A percentile compares a stretch with the other conserved stretches of the same genome.
phyloP scores from a whole-genome alignment of 352 stramenopile species.

The Albugo candida region DNA sequence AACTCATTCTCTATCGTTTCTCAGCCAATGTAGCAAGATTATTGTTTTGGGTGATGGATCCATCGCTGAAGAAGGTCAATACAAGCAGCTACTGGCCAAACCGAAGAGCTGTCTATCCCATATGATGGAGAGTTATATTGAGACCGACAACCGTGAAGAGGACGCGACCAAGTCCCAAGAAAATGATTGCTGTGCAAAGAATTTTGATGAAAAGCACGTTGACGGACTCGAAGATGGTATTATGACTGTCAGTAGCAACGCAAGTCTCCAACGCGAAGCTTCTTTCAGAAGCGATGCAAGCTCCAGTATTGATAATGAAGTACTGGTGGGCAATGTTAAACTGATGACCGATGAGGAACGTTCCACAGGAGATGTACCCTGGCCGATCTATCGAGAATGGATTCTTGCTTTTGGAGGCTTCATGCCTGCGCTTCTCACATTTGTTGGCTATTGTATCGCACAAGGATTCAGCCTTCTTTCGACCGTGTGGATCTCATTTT shows the following conservation, averaged over 20 bases:
- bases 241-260: constrained; percentile 10
- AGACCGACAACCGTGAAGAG: constrained; percentile 34
- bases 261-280: constrained; percentile 19
- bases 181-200: constrained; percentile 8
- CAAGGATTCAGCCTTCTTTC: constrained; percentile 31
- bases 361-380: constrained; percentile 47
- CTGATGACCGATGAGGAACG: constrained; percentile 58
- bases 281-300: constrained; percentile 36
- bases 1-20: constrained; percentile 18
- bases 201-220: too few relatives aligned
- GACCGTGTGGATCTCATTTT: constrained; percentile 88
- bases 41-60: constrained; percentile 31
- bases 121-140: constrained; percentile 40
- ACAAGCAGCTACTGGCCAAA: constrained; percentile 34
- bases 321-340: constrained; percentile 12
- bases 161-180: constrained; percentile 10
- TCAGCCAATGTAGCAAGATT: constrained; percentile 38
- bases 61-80: constrained; percentile 34
- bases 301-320: constrained; percentile 6
- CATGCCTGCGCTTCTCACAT: constrained; percentile 20
- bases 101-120: constrained; percentile 8
- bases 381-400: constrained; percentile 39
- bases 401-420: constrained; percentile 43
- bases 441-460: constrained; percentile 28
- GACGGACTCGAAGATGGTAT: constrained; percentile 9